Conservation (phyloP, 1,284 basidiomycete species). For the Apiotrichum akiyoshidainum region DNA sequence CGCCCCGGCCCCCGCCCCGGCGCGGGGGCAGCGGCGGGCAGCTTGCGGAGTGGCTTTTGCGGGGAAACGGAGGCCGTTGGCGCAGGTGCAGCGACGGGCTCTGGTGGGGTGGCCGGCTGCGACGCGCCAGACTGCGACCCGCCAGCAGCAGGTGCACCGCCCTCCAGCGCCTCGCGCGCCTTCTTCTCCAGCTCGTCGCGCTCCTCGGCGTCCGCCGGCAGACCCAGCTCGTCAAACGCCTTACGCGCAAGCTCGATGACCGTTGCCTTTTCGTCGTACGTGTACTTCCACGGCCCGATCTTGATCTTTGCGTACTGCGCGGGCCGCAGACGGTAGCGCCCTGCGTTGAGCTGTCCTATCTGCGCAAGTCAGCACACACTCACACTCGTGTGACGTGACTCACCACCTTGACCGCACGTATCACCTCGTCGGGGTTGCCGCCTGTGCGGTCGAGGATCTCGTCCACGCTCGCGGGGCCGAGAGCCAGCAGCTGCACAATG, state of each 20-base stretch:
- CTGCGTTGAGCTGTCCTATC: slow-evolving; percentile 8
- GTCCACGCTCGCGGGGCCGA: slow-evolving; percentile 32
- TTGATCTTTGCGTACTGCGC: slow-evolving; percentile 47
- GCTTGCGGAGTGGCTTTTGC: not conserved
- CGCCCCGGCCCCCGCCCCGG: too few species aligned
- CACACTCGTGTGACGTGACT: slow-evolving; percentile 12
- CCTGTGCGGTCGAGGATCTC: slow-evolving; percentile 34
- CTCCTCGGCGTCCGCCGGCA: slow-evolving; percentile 38
- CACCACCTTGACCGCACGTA: slow-evolving; percentile 42
- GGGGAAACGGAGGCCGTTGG: not conserved
- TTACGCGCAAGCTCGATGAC: slow-evolving; percentile 35
- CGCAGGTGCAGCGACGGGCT: not conserved
- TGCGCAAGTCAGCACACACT: not conserved
- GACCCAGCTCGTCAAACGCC: slow-evolving; percentile 43
- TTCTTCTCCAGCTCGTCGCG: slow-evolving; percentile 36
- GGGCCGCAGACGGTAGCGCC: slow-evolving; percentile 31
- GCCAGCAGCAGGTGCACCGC: slow-evolving; percentile 1
- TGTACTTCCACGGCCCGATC: slow-evolving; percentile 38
- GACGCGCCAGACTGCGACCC: slow-evolving; percentile 7
- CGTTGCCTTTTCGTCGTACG: slow-evolving; percentile 34
- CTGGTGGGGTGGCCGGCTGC: slow-evolving; percentile 1
- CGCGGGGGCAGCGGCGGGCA: not conserved
- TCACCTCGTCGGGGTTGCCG: slow-evolving; percentile 39
- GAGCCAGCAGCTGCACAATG: slow-evolving; percentile 43
- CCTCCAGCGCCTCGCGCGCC: slow-evolving; percentile 27